Evolutionary conservation across 352 stramenopile genomes (phyloP).

Genomic region (Phytophthora melonis): DNA sequence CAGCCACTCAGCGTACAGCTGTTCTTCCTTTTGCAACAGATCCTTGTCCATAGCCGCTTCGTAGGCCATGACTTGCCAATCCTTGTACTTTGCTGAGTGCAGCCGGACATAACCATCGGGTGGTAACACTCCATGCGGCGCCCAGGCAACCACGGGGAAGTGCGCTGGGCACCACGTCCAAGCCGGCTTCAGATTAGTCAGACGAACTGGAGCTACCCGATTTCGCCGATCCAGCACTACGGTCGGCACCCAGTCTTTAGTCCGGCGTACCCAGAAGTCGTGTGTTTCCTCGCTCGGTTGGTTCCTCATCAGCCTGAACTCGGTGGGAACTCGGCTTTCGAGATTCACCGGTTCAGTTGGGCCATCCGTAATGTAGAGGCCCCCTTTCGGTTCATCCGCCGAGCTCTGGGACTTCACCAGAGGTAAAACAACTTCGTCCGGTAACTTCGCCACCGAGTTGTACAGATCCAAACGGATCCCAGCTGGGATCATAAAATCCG

Average conservation of each 20-base stretch:
- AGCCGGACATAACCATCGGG: no score
- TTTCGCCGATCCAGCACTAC: no score
- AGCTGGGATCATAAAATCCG: constrained; percentile 12
- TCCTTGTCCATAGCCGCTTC: no score
- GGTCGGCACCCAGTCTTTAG: no score
- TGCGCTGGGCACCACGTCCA: constrained; percentile 95
- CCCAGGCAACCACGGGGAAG: constrained; percentile 84
- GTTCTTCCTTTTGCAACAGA: no score
- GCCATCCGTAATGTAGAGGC: background rate
- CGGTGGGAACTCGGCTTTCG: constrained; percentile 21
- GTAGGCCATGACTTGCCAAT: no score
- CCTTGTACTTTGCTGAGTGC: no score
- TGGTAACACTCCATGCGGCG: no score
- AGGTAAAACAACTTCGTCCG: constrained; percentile 3
- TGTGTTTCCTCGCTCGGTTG: no score
- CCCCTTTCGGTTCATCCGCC: background rate
- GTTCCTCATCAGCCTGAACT: no score
- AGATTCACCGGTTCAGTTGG: background rate
- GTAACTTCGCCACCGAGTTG: background rate
- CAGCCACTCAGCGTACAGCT: no score
- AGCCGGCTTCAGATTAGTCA: constrained; percentile 66
- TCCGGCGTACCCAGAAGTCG: no score
- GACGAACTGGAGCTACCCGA: constrained; percentile 57
- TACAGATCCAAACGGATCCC: constrained; percentile 11
- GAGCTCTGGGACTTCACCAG: background rate